A percentile compares a stretch with the other conserved stretches of the same genome.
Evolutionary conservation across 1,284 basidiomycete genomes (phyloP).

Genomic region (Rhodotorula sp.): DNA sequence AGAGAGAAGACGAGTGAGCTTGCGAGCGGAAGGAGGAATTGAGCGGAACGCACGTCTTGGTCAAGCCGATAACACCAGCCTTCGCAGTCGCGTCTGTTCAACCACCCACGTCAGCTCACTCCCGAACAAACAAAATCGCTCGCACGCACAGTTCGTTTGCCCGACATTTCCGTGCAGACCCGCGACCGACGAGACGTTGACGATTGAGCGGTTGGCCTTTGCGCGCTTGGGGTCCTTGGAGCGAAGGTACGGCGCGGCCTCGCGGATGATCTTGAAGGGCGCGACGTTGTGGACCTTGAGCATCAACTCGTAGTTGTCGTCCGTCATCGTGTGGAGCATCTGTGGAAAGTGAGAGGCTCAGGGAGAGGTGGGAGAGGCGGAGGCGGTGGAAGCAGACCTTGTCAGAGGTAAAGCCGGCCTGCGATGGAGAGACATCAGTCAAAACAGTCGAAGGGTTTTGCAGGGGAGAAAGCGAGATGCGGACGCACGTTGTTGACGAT

Average conservation of each 20-base stretch:
- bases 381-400: conserved; percentile 27
- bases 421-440: background rate
- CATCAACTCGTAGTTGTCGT: conserved; percentile 77
- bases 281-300: conserved; percentile 75
- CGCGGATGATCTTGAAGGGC: conserved; percentile 74
- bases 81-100: conserved; percentile 53
- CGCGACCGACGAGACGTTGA: conserved; percentile 66
- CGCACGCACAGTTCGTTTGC: conserved; percentile 63
- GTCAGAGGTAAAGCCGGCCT: conserved; percentile 70
- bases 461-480: no score
- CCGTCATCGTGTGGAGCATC: conserved; percentile 82
- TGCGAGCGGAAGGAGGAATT: background rate
- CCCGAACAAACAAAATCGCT: no score
- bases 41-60: conserved; percentile 44
- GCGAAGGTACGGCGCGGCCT: conserved; percentile 54
- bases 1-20: background rate
- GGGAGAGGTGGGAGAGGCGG: background rate
- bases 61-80: conserved; percentile 69
- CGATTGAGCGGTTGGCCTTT: conserved; percentile 68
- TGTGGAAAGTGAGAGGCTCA: conserved; percentile 1
- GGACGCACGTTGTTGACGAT: conserved; percentile 57
- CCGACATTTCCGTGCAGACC: conserved; percentile 79
- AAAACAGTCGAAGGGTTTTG: no score
- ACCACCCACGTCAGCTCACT: background rate
- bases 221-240: conserved; percentile 59